Evolutionary conservation across 148 eudicot species (phyloP), one percentile per base, ranked within the genome.

Genomic region (Diospyros lotus): DNA sequence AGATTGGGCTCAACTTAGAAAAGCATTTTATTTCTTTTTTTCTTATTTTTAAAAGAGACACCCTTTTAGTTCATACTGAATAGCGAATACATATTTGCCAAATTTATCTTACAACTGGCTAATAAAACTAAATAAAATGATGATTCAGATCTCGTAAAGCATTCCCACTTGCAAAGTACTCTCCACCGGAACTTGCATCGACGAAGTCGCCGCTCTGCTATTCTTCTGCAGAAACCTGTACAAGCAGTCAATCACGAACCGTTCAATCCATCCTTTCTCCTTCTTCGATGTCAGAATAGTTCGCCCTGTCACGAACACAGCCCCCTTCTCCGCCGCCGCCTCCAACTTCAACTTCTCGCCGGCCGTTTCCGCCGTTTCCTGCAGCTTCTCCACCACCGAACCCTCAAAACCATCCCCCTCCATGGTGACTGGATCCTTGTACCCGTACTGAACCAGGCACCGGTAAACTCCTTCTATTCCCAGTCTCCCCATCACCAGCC

Each of bases 221-320:
- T 81, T 81, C 61, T 58, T 73, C 62, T 74, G 81, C 8, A 81
- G 74, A 64, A 81, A 77, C 63, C 77, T 77, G 68, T 81, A 81
- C n/a, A 81, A 42, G 72, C 50, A 69, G 56, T 73, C 74, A 43
- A 77, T 77, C 0, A 62, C 69, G 53, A 80, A 75, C 4, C 80
- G 56, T 5, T 53, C 69, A 14, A 81, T 12, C 72, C 68, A 38
- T 4, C 72, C 55, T 5, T 69, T 62, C 0, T 48, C 52, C 66
- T 58, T 41, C 71, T 40, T 71, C 69, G 75, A 53, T 50, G 46
- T 68, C 48, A 77, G 77, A 53, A 77, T 56, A 0, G 75, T 69
- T 70, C 79, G 45, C 0, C 80, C 77, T 8, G 53, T 65, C 43
- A 73, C 80, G 39, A 76, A 81, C 38, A 60, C 28, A 28, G 0